A percentile compares a stretch with the other conserved stretches of the same genome.
Evolutionary conservation across 169 alveolate species (phyloP).

Genomic region (Plasmodium fragile): DNA sequence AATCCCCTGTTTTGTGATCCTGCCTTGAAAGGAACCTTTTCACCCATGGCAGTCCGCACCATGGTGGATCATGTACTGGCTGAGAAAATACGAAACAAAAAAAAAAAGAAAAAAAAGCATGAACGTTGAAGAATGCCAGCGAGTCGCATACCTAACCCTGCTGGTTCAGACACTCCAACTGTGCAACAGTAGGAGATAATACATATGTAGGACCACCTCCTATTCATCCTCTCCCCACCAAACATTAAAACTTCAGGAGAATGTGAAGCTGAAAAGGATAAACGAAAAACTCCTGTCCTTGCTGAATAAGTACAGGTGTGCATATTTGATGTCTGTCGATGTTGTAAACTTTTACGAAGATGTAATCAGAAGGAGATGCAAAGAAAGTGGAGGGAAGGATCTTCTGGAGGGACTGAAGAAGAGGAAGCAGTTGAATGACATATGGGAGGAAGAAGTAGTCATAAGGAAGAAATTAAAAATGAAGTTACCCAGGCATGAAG

Average conservation of each 20-base stretch:
- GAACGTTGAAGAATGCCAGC: background rate
- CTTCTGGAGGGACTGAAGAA: background rate
- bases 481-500: background rate
- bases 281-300: constrained; percentile 43
- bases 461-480: constrained; percentile 31
- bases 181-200: background rate
- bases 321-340: constrained; percentile 50
- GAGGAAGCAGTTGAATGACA: constrained; percentile 18
- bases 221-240: background rate
- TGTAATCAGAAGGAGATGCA: constrained; percentile 19
- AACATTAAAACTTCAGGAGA: constrained; percentile 21
- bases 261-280: constrained; percentile 32
- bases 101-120: background rate
- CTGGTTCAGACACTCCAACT: background rate
- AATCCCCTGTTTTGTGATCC: background rate
- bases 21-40: background rate
- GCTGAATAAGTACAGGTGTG: constrained; percentile 56
- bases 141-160: background rate
- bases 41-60: background rate
- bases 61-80: background rate
- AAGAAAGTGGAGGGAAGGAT: constrained; percentile 28
- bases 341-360: constrained; percentile 43
- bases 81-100: background rate
- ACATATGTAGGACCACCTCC: background rate
- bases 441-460: constrained; percentile 45